Evolutionary conservation across 1,284 basidiomycete species (phyloP).

Genomic region (Sporisorium scitamineum): DNA sequence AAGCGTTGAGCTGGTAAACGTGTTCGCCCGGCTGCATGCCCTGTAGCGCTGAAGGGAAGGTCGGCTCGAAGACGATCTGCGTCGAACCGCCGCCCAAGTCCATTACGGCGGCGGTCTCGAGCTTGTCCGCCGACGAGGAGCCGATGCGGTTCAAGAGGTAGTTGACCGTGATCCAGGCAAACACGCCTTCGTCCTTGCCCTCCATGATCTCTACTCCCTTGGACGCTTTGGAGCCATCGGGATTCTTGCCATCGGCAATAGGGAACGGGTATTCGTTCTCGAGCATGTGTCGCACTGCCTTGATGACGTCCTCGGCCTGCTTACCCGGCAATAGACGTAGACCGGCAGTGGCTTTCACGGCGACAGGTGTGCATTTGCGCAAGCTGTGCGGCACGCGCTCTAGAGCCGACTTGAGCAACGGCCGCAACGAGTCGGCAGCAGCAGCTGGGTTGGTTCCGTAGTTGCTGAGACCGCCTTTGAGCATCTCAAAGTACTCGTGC

Average conservation of each 20-base stretch:
- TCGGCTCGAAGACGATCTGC: conserved; percentile 96
- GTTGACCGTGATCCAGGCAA: conserved; percentile 98
- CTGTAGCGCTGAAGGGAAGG: conserved; percentile 69
- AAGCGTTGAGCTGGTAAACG: conserved; percentile 80
- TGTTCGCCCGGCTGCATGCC: conserved; percentile 87
- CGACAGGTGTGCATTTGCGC: conserved; percentile 83
- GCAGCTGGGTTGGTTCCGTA: conserved; percentile 75
- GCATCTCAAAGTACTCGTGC: conserved; percentile 91
- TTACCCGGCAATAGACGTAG: conserved; percentile 79
- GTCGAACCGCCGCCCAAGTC: conserved; percentile 97
- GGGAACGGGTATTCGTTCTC: conserved; percentile 79
- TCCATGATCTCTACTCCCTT: conserved; percentile 78
- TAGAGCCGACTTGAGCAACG: conserved; percentile 83
- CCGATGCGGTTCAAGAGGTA: conserved; percentile 73
- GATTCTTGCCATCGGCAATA: conserved; percentile 60
- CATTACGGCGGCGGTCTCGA: conserved; percentile 84
- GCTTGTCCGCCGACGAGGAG: conserved; percentile 68
- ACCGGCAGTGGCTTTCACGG: conserved; percentile 95
- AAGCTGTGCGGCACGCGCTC: conserved; percentile 79
- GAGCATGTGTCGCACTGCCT: conserved; percentile 79
- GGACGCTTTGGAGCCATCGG: conserved; percentile 21
- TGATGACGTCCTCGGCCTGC: conserved; percentile 81
- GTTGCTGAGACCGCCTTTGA: conserved; percentile 82
- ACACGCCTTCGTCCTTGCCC: conserved; percentile 90
- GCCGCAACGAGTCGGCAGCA: conserved; percentile 84